A percentile compares a stretch with the other conserved stretches of the same genome.
These are phyloP conservation scores for Aphanocladium album DNA, from an alignment of 2,329 filamentous ascomycete species.

Conservation along the genomic window DNA sequence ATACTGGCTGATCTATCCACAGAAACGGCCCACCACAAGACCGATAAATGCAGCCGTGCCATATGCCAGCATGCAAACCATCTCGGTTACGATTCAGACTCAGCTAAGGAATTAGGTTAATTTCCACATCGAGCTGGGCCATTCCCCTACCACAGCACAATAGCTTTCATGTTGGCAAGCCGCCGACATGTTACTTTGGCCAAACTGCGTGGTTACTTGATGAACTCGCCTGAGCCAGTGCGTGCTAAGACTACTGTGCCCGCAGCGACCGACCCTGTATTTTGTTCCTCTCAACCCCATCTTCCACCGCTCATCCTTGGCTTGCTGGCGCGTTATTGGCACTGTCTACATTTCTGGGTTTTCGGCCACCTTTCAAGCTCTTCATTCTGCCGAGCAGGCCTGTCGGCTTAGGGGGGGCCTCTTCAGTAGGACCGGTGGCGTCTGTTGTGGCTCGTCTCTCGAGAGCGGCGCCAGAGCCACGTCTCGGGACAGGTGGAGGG, in stretches of 20 bases:
- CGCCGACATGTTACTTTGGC: too few species aligned
- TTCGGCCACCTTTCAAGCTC: slow-evolving; percentile 68
- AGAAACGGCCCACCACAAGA: not conserved
- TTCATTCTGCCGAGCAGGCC: slow-evolving; percentile 76
- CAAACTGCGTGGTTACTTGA: too few species aligned
- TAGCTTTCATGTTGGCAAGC: not conserved
- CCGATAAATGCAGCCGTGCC: not conserved
- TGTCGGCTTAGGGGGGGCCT: slow-evolving; percentile 41
- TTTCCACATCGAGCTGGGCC: not conserved
- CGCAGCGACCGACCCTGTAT: not conserved
- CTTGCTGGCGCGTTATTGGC: slow-evolving; percentile 17
- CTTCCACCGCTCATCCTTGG: slow-evolving; percentile 11
- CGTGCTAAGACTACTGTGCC: not conserved
- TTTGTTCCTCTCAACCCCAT: not conserved
- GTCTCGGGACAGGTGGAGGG: slow-evolving; percentile 45
- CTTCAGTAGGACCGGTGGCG: slow-evolving; percentile 35
- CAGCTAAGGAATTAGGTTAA: not conserved
- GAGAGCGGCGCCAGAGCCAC: slow-evolving; percentile 38
- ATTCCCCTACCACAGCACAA: not conserved
- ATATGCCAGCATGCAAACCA: not conserved
- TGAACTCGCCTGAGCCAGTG: not conserved
- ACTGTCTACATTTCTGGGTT: slow-evolving; percentile 33
- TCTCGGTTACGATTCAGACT: not conserved
- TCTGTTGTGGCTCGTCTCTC: slow-evolving; percentile 64
- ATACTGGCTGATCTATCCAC: not conserved